Percentiles rank a stretch among this genome's conserved stretches.
phyloP scores from a whole-genome alignment of 768 basidiomycete species.

The Pleurotus ostreatus region DNA sequence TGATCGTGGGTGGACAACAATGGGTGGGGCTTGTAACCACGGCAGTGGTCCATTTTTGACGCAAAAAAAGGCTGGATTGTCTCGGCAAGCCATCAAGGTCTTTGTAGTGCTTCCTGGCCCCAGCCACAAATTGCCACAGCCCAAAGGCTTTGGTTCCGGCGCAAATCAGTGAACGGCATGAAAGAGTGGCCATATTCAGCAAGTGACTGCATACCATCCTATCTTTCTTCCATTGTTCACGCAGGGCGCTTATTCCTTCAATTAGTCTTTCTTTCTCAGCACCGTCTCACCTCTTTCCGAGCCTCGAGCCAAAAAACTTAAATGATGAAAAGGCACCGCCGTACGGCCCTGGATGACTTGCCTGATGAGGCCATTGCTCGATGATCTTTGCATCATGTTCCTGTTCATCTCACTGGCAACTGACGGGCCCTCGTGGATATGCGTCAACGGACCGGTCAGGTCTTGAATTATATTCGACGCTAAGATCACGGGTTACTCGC shows the following conservation, averaged over 20 bases:
- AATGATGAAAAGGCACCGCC: no score
- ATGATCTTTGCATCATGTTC: no score
- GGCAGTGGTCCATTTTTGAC: background rate
- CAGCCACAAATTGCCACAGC: background rate
- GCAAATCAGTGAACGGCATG: background rate
- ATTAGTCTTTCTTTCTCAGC: background rate
- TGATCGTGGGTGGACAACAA: conserved; percentile 7
- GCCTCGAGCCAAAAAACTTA: no score
- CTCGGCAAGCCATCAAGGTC: background rate
- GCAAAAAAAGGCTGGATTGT: background rate
- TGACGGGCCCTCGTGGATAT: no score
- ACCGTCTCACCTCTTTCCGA: no score
- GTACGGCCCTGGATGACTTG: no score
- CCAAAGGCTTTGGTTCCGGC: background rate
- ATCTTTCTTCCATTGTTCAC: background rate
- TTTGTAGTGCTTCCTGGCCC: background rate
- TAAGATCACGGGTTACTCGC: no score
- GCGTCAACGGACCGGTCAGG: no score
- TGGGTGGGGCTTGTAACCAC: conserved; percentile 1
- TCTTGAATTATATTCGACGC: no score
- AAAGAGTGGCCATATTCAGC: background rate
- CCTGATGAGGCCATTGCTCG: no score
- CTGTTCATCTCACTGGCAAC: no score
- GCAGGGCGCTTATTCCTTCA: background rate
- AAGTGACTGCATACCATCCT: background rate